Percentiles rank a stretch among this genome's conserved stretches.
phyloP scores from a whole-genome alignment of 805 yeast genomes.

The Cyberlindnera euphorbiae region DNA sequence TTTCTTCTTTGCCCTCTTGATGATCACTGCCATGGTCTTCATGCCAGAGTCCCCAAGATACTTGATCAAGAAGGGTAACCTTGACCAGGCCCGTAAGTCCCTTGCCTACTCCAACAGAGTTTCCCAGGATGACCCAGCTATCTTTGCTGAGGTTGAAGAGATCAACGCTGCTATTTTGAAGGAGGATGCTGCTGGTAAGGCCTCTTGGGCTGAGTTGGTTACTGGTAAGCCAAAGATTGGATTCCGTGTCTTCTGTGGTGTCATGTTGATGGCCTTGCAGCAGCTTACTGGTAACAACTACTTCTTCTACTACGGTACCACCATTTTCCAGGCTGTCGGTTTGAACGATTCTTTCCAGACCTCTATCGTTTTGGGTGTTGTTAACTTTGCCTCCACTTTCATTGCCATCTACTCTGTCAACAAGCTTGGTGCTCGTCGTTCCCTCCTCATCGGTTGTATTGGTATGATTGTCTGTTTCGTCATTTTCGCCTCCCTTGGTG shows the following conservation, averaged over 20 bases:
- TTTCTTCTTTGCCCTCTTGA: slow-evolving; percentile 40
- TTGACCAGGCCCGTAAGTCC: slow-evolving; percentile 60
- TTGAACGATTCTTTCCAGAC: slow-evolving; percentile 53
- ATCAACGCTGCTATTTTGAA: slow-evolving; percentile 58
- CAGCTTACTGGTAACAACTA: slow-evolving; percentile 66
- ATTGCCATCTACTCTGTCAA: slow-evolving; percentile 47
- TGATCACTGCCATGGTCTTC: slow-evolving; percentile 35
- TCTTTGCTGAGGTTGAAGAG: slow-evolving; percentile 51
- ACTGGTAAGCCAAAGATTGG: slow-evolving; percentile 63
- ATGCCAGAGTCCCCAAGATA: slow-evolving; percentile 76
- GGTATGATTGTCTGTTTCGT: slow-evolving; percentile 44
- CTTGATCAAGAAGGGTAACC: slow-evolving; percentile 47
- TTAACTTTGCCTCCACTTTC: slow-evolving; percentile 54
- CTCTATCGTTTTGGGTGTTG: slow-evolving; percentile 53
- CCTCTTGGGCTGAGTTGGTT: slow-evolving; percentile 61
- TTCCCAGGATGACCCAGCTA: slow-evolving; percentile 47
- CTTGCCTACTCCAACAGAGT: slow-evolving; percentile 57
- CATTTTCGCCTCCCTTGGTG: slow-evolving; percentile 58
- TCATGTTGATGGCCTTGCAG: slow-evolving; percentile 55
- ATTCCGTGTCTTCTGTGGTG: slow-evolving; percentile 44
- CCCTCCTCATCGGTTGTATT: slow-evolving; percentile 44
- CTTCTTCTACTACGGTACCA: slow-evolving; percentile 64
- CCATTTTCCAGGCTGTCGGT: slow-evolving; percentile 58
- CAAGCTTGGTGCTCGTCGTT: slow-evolving; percentile 48
- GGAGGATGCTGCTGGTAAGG: slow-evolving; percentile 57